These are phyloP conservation scores for Zalaria sp. DNA, from an alignment of 2,329 filamentous ascomycete species.

Conservation along the genomic window DNA sequence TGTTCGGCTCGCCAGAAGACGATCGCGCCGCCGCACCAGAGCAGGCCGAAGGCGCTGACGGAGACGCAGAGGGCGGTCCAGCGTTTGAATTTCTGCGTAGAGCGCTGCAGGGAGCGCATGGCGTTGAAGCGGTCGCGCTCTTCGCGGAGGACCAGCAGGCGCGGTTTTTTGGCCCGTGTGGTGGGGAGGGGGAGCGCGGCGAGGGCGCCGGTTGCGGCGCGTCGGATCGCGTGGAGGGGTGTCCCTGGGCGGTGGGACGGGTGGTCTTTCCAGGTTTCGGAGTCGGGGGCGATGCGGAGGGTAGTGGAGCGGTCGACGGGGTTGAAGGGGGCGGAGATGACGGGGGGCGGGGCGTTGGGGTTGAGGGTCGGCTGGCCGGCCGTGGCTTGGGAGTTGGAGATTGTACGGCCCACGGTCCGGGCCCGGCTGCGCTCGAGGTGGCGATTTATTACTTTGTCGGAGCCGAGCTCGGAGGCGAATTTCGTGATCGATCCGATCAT, in stretches of 20 bases:
- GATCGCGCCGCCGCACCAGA: slow-evolving; percentile 71
- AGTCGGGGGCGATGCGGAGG: slow-evolving; percentile 6
- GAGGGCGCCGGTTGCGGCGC: slow-evolving; percentile 8
- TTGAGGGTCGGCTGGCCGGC: background rate
- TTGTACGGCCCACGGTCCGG: slow-evolving; percentile 39
- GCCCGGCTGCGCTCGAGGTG: slow-evolving; percentile 42
- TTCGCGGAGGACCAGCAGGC: slow-evolving; percentile 41
- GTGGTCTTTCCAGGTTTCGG: background rate
- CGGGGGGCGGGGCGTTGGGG: slow-evolving; percentile 1
- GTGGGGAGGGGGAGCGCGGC: slow-evolving; percentile 5
- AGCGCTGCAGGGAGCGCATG: slow-evolving; percentile 62
- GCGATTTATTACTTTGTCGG: slow-evolving; percentile 46
- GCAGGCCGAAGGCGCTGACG: slow-evolving; percentile 49
- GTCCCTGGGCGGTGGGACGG: background rate
- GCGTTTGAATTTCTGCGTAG: slow-evolving; percentile 49
- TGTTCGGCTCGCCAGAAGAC: slow-evolving; percentile 55
- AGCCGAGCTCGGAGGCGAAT: slow-evolving; percentile 44
- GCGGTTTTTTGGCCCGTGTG: slow-evolving; percentile 19
- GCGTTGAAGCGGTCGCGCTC: slow-evolving; percentile 26
- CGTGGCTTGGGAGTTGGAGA: slow-evolving; percentile 32
- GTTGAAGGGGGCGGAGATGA: slow-evolving; percentile 11
- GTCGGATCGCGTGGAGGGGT: slow-evolving; percentile 6
- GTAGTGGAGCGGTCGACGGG: slow-evolving; percentile 5
- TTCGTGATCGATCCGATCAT: slow-evolving; percentile 68
- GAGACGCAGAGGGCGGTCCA: slow-evolving; percentile 65